Conservation (phyloP, 495 filamentous ascomycete species). For the Oidiodendron maius region DNA sequence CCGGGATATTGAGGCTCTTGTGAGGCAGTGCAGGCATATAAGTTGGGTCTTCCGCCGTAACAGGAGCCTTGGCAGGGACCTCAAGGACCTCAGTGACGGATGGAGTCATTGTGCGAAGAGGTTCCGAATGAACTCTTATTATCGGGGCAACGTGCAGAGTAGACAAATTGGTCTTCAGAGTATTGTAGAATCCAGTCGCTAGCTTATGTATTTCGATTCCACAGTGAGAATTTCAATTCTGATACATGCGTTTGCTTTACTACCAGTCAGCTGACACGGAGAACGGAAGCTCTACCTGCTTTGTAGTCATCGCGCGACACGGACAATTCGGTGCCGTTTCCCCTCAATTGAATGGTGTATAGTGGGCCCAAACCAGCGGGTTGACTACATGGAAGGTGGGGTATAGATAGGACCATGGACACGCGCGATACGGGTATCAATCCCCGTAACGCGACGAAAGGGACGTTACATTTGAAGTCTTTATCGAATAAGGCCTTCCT, state of each 20-base stretch:
- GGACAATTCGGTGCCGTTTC: no score
- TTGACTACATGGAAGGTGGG: no score
- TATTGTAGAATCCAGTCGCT: not conserved
- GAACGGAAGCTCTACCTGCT: not conserved
- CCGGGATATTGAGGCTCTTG: not conserved
- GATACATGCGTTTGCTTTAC: not conserved
- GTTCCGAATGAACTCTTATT: not conserved
- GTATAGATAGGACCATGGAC: not conserved
- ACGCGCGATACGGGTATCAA: not conserved
- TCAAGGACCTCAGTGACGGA: not conserved
- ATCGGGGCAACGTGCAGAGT: no score
- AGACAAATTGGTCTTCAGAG: not conserved
- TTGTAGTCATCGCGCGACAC: no score
- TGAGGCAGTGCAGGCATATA: not conserved
- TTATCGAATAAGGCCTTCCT: no score
- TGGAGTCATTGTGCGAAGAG: not conserved
- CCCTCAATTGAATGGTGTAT: not conserved
- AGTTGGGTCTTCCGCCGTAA: not conserved
- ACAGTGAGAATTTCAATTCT: no score
- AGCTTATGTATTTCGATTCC: no score
- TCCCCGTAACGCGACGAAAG: not conserved
- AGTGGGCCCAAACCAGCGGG: no score
- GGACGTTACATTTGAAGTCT: not conserved
- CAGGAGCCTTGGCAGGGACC: not conserved
- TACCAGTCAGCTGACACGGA: not conserved